These are phyloP conservation scores for Naganishia onofrii DNA, from an alignment of 768 basidiomycete species.

Conservation along the genomic window DNA sequence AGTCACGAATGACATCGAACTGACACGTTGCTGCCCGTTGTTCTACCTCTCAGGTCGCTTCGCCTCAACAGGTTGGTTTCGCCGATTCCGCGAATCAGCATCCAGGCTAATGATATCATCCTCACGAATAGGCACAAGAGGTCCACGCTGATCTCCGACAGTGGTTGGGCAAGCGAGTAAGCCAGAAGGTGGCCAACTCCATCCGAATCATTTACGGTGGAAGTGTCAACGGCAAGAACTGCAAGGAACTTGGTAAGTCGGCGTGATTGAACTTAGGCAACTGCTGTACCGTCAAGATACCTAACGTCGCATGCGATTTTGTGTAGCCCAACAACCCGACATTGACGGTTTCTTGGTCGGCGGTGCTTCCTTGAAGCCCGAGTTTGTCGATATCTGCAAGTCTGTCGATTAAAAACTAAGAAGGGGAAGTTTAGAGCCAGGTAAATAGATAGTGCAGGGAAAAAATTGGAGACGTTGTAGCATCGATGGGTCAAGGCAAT, in stretches of 20 bases:
- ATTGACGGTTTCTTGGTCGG: constrained; percentile 98
- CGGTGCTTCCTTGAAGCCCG: constrained; percentile 95
- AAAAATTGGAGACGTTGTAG: not conserved
- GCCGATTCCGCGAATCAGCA: not conserved
- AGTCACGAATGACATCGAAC: not conserved
- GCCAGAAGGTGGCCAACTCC: constrained; percentile 64
- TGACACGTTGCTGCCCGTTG: not conserved
- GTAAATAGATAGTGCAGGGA: not conserved
- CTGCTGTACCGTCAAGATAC: constrained; percentile 2
- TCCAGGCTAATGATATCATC: not conserved
- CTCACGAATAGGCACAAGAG: constrained; percentile 73
- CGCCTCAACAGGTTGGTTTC: constrained; percentile 4
- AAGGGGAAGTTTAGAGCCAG: too few species aligned
- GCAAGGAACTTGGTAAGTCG: constrained; percentile 74
- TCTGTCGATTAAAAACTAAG: constrained; percentile 24
- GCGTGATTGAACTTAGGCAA: not conserved
- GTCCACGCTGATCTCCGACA: constrained; percentile 78
- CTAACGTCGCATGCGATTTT: not conserved
- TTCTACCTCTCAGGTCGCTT: not conserved
- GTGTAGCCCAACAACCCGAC: constrained; percentile 68
- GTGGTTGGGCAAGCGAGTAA: constrained; percentile 68
- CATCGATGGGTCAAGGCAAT: not conserved
- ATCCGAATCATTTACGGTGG: constrained; percentile 95
- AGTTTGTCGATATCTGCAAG: constrained; percentile 90
- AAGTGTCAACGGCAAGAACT: constrained; percentile 84